phyloP scores from a whole-genome alignment of 2,329 filamentous ascomycete species.

The Pestalotiopsis sp. region DNA sequence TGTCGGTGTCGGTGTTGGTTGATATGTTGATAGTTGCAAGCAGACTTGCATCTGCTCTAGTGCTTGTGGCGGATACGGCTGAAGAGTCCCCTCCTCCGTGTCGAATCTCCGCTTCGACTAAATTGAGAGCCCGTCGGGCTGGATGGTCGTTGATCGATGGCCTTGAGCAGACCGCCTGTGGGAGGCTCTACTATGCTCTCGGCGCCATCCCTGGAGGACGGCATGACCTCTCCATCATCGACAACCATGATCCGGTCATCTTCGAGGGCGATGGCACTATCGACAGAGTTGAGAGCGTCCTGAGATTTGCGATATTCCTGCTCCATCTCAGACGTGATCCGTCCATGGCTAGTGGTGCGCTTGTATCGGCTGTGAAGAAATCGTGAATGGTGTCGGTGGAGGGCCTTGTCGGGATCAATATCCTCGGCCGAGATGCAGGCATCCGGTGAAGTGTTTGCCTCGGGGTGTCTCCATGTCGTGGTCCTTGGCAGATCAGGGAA shows the following conservation, averaged over 20 bases:
- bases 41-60: background rate
- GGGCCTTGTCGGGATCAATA: slow-evolving; percentile 43
- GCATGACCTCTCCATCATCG: slow-evolving; percentile 15
- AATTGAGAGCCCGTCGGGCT: background rate
- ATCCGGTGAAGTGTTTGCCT: slow-evolving; percentile 58
- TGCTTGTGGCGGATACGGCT: slow-evolving; percentile 5
- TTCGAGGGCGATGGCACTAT: slow-evolving; percentile 22
- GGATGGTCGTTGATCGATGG: background rate
- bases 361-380: slow-evolving; percentile 47
- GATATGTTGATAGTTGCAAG: background rate
- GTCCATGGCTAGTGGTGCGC: slow-evolving; percentile 48
- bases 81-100: slow-evolving; percentile 4
- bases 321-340: slow-evolving; percentile 39
- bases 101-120: slow-evolving; percentile 3
- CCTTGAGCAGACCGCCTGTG: slow-evolving; percentile 8
- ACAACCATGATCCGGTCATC: slow-evolving; percentile 19
- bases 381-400: slow-evolving; percentile 46
- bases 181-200: slow-evolving; percentile 35
- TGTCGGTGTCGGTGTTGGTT: background rate
- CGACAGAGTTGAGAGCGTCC: slow-evolving; percentile 19
- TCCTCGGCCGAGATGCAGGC: slow-evolving; percentile 60
- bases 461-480: slow-evolving; percentile 64
- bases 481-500: slow-evolving; percentile 46
- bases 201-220: slow-evolving; percentile 35
- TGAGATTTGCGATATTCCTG: slow-evolving; percentile 32